Conservation (phyloP, 2,329 filamentous ascomycete genomes). For the Fusarium pseudoanthophilum region DNA sequence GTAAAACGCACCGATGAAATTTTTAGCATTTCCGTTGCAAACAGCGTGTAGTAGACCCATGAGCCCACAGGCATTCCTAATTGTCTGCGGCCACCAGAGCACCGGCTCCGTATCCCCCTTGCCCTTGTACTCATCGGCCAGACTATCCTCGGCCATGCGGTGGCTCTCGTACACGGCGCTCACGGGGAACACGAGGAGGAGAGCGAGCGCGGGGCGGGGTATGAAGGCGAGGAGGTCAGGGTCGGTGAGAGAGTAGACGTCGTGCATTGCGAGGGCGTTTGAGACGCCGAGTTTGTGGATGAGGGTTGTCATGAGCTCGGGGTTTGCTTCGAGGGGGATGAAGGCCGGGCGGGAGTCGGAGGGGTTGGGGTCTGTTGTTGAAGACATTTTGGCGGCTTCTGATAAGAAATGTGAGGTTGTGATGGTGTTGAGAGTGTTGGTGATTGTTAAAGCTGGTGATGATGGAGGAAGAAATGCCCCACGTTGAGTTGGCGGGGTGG, state of each 20-base stretch:
- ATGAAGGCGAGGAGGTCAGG: conserved; percentile 86
- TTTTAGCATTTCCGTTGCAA: conserved; percentile 77
- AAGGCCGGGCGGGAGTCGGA: conserved; percentile 57
- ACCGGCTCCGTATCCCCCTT: conserved; percentile 78
- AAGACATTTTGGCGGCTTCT: conserved; percentile 43
- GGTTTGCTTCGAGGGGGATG: conserved; percentile 78
- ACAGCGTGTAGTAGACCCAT: conserved; percentile 89
- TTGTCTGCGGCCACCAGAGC: conserved; percentile 95
- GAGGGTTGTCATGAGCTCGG: conserved; percentile 86
- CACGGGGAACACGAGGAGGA: conserved; percentile 92
- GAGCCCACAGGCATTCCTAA: conserved; percentile 90
- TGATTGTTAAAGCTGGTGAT: neutral
- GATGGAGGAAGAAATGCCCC: conserved; percentile 2
- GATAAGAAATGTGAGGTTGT: too few species aligned
- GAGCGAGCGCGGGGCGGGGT: conserved; percentile 85
- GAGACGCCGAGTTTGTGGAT: conserved; percentile 87
- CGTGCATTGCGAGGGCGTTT: conserved; percentile 80
- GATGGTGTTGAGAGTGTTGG: neutral
- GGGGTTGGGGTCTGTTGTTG: conserved; percentile 54
- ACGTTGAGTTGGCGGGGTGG: conserved; percentile 19
- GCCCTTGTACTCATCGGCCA: conserved; percentile 71
- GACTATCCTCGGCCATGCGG: conserved; percentile 77
- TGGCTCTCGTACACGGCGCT: conserved; percentile 81
- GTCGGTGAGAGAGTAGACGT: conserved; percentile 92
- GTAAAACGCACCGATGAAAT: conserved; percentile 63